These are phyloP conservation scores for Umbelopsis vinacea DNA, from an alignment of 192 early-diverging fungal species.

Conservation along the genomic window DNA sequence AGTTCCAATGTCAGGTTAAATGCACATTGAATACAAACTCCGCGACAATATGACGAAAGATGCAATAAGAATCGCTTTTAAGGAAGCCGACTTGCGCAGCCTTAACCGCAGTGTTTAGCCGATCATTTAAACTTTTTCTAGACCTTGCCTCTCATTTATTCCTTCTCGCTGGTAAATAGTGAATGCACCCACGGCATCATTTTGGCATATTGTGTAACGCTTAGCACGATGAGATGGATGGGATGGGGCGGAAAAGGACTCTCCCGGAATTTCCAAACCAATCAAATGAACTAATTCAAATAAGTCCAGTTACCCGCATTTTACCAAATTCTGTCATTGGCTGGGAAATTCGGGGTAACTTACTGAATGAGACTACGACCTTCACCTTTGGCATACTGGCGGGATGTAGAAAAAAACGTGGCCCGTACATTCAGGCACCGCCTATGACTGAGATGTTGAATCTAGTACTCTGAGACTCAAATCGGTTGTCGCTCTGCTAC, in stretches of 20 bases:
- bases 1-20: background rate
- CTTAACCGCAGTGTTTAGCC: background rate
- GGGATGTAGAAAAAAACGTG: constrained; percentile 5
- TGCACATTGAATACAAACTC: background rate
- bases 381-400: background rate
- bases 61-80: background rate
- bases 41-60: constrained; percentile 9
- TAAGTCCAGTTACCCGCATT: constrained; percentile 19
- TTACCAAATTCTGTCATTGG: background rate
- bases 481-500: too few species aligned
- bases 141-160: too few species aligned
- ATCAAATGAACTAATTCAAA: background rate
- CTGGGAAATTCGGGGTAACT: constrained; percentile 21
- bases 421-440: constrained; percentile 15
- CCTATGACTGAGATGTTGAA: background rate
- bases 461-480: too few species aligned
- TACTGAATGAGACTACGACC: background rate
- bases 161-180: too few species aligned
- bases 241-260: background rate
- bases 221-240: background rate
- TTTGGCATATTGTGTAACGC: background rate
- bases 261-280: constrained; percentile 5
- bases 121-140: too few species aligned
- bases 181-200: background rate
- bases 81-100: background rate